Evolutionary conservation across 257 asterid species (phyloP), one percentile per base, ranked within the genome.

Genomic region (Striga asiatica): DNA sequence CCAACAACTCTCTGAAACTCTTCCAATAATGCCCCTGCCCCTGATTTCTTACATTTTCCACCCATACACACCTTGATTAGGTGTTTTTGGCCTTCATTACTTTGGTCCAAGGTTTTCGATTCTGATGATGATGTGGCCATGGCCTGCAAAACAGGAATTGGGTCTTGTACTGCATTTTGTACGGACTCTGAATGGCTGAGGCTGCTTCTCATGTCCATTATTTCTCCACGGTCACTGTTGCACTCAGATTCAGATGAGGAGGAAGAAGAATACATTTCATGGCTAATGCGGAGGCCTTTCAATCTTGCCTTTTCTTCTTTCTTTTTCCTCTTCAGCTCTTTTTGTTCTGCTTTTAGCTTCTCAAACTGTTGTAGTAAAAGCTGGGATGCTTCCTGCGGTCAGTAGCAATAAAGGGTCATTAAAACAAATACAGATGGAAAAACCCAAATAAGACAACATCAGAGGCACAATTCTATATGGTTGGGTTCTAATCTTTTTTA

Each of bases 1-100:
- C 92, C 98, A 0, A 76, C 74, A 1, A 17, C 69, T 53, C 58
- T 71, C 64, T 71, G 80, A 19, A 91, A 78, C 56, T 82, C 80
- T 17, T 79, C 89, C 52, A 91, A n/a, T 24, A 86, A 19, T 6
- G 66, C 70, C 0, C 23, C 71, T 0, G 85, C 83, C 0, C 96
- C 95, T 0, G 82, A 72, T 57, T 77, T 82, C 84, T 78, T 85
- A 84, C 97, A 89, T n/a, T 89, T 89, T 1, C 96, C 91, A 2
- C 97, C 97, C 93, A 89, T 74, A 24, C 97, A 89, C 6, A 89
- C 97, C 60, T 89, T 91, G 0, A 89, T 69, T 75, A n/a, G n/a
- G n/a, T n/a, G n/a, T n/a, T n/a, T n/a, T n/a, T n/a, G n/a, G n/a
- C n/a, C n/a, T n/a, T n/a, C n/a, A n/a, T n/a, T n/a, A n/a, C 0